Evolutionary conservation across 148 eudicot species (phyloP), one percentile per base, ranked within the genome.

Genomic region (Silene latifolia): DNA sequence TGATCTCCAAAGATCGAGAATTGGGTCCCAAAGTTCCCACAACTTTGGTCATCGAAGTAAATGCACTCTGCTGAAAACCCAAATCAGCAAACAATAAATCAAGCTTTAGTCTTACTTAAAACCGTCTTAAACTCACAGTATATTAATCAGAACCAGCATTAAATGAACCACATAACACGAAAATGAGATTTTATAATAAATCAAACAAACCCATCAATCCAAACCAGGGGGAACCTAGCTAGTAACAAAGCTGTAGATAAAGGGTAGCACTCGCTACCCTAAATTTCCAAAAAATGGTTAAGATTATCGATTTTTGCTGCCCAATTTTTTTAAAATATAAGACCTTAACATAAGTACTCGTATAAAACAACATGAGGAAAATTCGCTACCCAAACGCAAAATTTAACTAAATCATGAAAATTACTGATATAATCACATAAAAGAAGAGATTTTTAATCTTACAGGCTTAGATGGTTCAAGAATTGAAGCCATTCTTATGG

Each of bases 21-120:
- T 81, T 76, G 13, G 98, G 90, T 11, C 98, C 98, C 29, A 94
- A 72, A 23, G 98, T 94, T 44, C 98, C 98, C 27, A 94, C 98
- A 48, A 94, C 91, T 83, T 94, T 94, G 3, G 98, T 88, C 98
- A 91, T 87, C 10, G 97, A 91, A 60, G 97, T 85, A 66, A 89
- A 94, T 62, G 86, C 87, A 82, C 66, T 86, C 97, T 93, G 88
- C 82, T 15, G 24, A 74, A 15, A 51, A 2, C 69, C 71, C 42
- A 27, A 72, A 24, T 59, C 39, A 70, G 42, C 51, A 19, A 32
- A 72, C 21, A 39, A 58, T 15, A 46, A 63, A 46, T 7, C 44
- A 39, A 39, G 44, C 9, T 7, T 39, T 39, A 39, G 44, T 39
- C 44, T 39, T 39, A 39, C 44, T 39, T 39, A 39, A 39, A 39